Conservation (phyloP, 441 rosid genomes). For the Viola pubescens region DNA sequence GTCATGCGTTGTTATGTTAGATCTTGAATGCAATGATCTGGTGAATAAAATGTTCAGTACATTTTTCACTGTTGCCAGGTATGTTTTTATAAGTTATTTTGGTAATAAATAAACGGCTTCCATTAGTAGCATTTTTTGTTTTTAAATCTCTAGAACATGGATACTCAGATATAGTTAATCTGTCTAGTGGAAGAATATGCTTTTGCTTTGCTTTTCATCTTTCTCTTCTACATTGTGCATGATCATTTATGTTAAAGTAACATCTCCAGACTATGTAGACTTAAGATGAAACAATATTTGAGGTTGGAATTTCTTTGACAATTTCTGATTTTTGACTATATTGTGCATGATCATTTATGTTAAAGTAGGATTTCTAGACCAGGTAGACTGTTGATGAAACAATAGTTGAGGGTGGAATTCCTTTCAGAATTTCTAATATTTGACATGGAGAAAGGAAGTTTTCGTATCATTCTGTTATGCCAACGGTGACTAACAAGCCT, state of each 20-base stretch:
- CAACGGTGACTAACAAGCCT: not conserved
- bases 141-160: no score
- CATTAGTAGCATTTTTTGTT: not conserved
- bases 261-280: no score
- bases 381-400: no score
- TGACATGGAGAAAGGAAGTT: not conserved
- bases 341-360: no score
- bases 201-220: not conserved
- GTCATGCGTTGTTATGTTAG: slow-evolving; percentile 98
- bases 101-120: not conserved
- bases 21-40: slow-evolving; percentile 88
- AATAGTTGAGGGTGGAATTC: no score
- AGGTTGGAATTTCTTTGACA: no score
- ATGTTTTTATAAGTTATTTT: slow-evolving; percentile 20
- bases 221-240: not conserved
- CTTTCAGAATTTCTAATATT: no score
- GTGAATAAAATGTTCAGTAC: slow-evolving; percentile 85
- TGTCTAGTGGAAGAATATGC: not conserved
- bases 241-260: no score
- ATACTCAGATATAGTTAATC: no score
- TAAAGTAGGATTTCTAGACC: no score
- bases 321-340: no score
- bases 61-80: slow-evolving; percentile 93
- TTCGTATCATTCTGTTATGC: not conserved
- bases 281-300: no score